Conservation (phyloP, 176 grass and related monocot genomes). For the Saccharum officinarum region DNA sequence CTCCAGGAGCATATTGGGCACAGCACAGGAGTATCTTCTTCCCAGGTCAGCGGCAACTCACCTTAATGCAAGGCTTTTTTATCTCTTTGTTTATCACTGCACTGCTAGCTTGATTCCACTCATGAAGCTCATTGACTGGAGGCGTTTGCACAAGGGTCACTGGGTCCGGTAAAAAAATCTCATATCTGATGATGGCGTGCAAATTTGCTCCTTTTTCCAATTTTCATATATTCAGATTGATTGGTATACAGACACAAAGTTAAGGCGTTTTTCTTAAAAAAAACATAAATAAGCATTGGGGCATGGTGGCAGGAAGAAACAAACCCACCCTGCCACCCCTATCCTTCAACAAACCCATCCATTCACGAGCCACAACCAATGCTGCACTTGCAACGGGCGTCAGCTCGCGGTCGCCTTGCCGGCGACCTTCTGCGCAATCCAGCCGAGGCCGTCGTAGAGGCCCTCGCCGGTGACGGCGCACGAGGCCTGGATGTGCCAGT, state of each 20-base stretch:
- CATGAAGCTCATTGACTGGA: background rate
- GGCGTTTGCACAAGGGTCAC: background rate
- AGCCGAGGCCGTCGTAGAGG: conserved; percentile 83
- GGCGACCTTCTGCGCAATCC: conserved; percentile 84
- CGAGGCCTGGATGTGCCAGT: conserved; percentile 97
- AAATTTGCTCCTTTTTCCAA: background rate
- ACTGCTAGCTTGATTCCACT: background rate
- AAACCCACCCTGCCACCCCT: conserved; percentile 28
- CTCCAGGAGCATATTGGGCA: too few species aligned
- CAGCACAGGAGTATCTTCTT: background rate
- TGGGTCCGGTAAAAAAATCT: background rate
- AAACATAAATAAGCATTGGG: conserved; percentile 29
- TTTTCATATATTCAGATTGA: conserved; percentile 49
- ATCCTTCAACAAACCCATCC: conserved; percentile 16
- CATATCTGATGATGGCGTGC: background rate
- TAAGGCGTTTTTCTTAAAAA: conserved; percentile 2
- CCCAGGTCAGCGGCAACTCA: background rate
- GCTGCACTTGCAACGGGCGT: background rate
- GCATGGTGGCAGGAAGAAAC: conserved; percentile 21
- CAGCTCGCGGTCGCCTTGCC: conserved; percentile 59
- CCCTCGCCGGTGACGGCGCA: conserved; percentile 81
- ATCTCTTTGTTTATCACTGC: background rate
- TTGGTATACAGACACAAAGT: conserved; percentile 16
- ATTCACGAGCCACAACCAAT: background rate
- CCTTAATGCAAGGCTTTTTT: background rate